Evolutionary conservation across 495 filamentous ascomycete species (phyloP).

Genomic region (Geoglossum glabrum): DNA sequence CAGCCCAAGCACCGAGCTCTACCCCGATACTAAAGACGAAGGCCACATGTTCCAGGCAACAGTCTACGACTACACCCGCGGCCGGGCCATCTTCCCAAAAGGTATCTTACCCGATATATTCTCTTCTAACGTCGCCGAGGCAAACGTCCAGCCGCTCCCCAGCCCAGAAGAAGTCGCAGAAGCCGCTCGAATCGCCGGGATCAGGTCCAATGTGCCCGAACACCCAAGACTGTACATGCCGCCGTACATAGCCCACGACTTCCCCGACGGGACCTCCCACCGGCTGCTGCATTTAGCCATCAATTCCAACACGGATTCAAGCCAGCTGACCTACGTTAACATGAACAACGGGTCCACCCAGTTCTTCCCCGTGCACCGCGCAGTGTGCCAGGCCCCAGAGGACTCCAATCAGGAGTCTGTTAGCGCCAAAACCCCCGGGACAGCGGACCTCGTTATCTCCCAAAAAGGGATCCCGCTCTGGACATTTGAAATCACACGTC

Average conservation of each 20-base stretch:
- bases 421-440: background rate
- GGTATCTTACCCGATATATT: too few relatives aligned
- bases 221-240: background rate
- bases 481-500: background rate
- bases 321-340: background rate
- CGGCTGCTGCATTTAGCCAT: background rate
- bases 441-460: background rate
- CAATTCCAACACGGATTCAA: background rate
- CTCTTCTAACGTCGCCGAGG: too few relatives aligned
- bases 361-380: background rate
- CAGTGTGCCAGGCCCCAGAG: background rate
- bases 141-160: too few relatives aligned
- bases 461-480: background rate
- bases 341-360: background rate
- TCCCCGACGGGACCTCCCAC: background rate
- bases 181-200: background rate
- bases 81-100: too few relatives aligned
- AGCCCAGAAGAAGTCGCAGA: background rate
- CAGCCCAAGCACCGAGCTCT: too few relatives aligned
- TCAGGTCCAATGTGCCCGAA: background rate
- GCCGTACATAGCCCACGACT: background rate
- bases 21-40: too few relatives aligned
- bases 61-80: too few relatives aligned
- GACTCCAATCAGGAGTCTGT: background rate
- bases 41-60: too few relatives aligned